Evolutionary conservation across 2,329 filamentous ascomycete species (phyloP).

Genomic region (Camptophora hylomeconis): DNA sequence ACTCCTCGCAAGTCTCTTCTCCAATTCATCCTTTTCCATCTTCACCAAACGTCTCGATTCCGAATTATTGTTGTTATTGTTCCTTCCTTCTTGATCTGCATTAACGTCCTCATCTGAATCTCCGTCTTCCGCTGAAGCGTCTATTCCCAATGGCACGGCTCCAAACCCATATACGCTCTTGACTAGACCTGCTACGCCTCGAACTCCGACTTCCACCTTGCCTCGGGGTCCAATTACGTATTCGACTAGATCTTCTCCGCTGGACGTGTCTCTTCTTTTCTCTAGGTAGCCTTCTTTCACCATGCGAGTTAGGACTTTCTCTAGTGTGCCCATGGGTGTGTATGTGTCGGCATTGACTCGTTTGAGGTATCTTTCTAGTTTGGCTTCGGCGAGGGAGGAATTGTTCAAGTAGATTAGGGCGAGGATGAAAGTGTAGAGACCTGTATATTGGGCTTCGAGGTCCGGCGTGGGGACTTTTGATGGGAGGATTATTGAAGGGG

Average conservation of each 20-base stretch:
- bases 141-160: conserved; percentile 6
- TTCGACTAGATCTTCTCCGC: conserved; percentile 63
- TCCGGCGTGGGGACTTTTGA: conserved; percentile 51
- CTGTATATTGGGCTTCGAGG: conserved; percentile 67
- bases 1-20: conserved; percentile 48
- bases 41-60: conserved; percentile 29
- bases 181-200: conserved; percentile 60
- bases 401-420: conserved; percentile 59
- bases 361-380: conserved; percentile 61
- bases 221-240: conserved; percentile 78
- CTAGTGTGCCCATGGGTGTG: conserved; percentile 62
- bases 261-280: conserved; percentile 53
- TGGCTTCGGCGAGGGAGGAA: conserved; percentile 64
- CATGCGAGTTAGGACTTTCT: conserved; percentile 60
- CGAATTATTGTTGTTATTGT: conserved; percentile 30
- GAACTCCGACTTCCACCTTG: conserved; percentile 70
- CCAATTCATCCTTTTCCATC: conserved; percentile 34
- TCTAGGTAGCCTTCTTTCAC: conserved; percentile 73
- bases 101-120: conserved; percentile 15
- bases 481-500: conserved; percentile 53
- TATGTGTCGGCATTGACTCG: conserved; percentile 64
- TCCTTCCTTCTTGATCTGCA: conserved; percentile 16
- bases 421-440: conserved; percentile 67
- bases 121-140: conserved; percentile 6
- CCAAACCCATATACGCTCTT: conserved; percentile 38